Conservation (phyloP, 306 rosid genomes). For the Cucurbita pepo region DNA sequence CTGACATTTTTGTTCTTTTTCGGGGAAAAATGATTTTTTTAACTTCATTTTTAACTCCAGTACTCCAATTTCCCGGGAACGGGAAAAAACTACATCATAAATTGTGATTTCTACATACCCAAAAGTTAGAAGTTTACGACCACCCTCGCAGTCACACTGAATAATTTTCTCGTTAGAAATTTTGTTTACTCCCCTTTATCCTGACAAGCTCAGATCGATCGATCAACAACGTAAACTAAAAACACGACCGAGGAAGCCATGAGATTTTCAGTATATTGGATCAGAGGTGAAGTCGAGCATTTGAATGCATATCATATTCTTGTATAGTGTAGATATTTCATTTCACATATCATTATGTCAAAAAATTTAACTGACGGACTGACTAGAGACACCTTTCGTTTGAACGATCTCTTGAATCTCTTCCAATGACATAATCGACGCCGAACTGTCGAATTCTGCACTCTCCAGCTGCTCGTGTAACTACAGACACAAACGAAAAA, state of each 20-base stretch:
- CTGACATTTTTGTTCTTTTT: too few relatives aligned
- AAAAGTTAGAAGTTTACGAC: too few relatives aligned
- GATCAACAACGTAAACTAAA: background rate
- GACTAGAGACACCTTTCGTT: slow-evolving; percentile 34
- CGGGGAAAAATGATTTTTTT: too few relatives aligned
- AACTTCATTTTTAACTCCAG: too few relatives aligned
- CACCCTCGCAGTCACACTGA: too few relatives aligned
- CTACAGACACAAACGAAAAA: slow-evolving; percentile 19
- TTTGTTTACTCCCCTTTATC: background rate
- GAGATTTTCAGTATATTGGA: background rate
- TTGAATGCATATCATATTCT: background rate
- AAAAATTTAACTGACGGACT: background rate
- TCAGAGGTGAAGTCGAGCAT: background rate
- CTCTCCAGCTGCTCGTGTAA: slow-evolving; percentile 51
- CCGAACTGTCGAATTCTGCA: slow-evolving; percentile 32
- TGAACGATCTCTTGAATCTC: slow-evolving; percentile 50
- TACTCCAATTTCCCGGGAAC: too few relatives aligned
- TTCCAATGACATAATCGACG: slow-evolving; percentile 39
- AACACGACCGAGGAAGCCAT: background rate
- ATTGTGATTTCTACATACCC: too few relatives aligned
- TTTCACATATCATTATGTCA: background rate
- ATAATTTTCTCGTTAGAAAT: too few relatives aligned
- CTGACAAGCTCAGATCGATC: background rate
- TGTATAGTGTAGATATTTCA: background rate
- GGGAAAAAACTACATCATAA: too few relatives aligned